phyloP scores from a whole-genome alignment of 495 filamentous ascomycete species.

The Parachaetomium inaequale region DNA sequence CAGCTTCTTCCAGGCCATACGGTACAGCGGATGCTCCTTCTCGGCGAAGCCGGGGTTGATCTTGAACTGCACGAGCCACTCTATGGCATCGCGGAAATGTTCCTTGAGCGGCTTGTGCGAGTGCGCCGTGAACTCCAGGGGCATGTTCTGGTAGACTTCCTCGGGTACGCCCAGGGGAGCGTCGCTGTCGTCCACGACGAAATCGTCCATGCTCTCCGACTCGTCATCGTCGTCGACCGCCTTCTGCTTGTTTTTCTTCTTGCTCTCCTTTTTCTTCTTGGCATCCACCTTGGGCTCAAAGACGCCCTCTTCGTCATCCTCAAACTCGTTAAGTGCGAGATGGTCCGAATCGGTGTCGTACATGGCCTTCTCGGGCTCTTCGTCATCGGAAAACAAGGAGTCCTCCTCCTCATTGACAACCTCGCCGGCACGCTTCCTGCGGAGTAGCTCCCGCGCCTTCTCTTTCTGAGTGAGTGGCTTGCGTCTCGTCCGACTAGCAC shows the following conservation, averaged over 20 bases:
- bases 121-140: slow-evolving; percentile 66
- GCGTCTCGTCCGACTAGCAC: not conserved
- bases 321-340: slow-evolving; percentile 42
- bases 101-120: slow-evolving; percentile 66
- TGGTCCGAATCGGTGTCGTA: slow-evolving; percentile 45
- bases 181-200: slow-evolving; percentile 64
- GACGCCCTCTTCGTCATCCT: slow-evolving; percentile 44
- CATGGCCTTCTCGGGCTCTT: slow-evolving; percentile 32
- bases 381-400: slow-evolving; percentile 31
- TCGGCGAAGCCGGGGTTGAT: slow-evolving; percentile 67
- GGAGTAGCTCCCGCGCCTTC: slow-evolving; percentile 28
- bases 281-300: slow-evolving; percentile 9
- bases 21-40: slow-evolving; percentile 60
- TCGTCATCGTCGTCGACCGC: slow-evolving; percentile 29
- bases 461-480: slow-evolving; percentile 28
- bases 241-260: slow-evolving; percentile 16
- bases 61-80: slow-evolving; percentile 73
- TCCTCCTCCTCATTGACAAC: slow-evolving; percentile 42
- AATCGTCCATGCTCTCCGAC: slow-evolving; percentile 64
- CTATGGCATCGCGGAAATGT: slow-evolving; percentile 73
- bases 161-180: slow-evolving; percentile 60
- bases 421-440: slow-evolving; percentile 51
- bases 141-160: slow-evolving; percentile 48
- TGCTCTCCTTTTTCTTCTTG: slow-evolving; percentile 22
- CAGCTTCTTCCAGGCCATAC: slow-evolving; percentile 69